phyloP scores from a whole-genome alignment of 768 basidiomycete species.

The Tricholoma matsutake region DNA sequence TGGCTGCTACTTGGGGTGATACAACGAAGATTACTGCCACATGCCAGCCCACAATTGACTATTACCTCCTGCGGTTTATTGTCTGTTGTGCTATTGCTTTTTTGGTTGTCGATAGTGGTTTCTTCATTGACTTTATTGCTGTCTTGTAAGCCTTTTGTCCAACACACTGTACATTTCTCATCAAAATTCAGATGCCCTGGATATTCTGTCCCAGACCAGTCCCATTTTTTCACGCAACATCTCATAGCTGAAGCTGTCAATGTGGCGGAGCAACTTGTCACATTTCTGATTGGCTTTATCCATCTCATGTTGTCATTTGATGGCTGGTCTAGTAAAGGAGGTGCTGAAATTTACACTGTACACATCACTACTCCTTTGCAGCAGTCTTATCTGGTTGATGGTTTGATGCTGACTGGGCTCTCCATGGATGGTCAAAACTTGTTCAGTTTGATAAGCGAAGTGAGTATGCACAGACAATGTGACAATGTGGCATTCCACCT shows the following conservation, averaged over 20 bases:
- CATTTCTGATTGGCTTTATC: background rate
- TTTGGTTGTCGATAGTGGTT: background rate
- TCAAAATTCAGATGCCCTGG: background rate
- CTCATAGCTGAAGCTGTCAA: too few relatives aligned
- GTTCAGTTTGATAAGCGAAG: background rate
- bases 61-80: background rate
- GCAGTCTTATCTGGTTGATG: background rate
- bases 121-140: background rate
- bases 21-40: too few relatives aligned
- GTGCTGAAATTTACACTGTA: background rate
- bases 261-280: background rate
- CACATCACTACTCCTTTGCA: background rate
- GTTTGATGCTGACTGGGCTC: background rate
- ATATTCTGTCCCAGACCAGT: too few relatives aligned
- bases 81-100: background rate
- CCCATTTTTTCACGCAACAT: too few relatives aligned
- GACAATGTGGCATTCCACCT: too few relatives aligned
- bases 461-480: too few relatives aligned
- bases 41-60: too few relatives aligned
- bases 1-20: background rate
- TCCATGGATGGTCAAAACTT: background rate
- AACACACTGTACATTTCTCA: background rate
- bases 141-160: background rate
- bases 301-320: background rate
- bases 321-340: too few relatives aligned